A percentile compares a stretch with the other conserved stretches of the same genome.
Evolutionary conservation across 768 basidiomycete species (phyloP).

Genomic region (Amanita rimosa): DNA sequence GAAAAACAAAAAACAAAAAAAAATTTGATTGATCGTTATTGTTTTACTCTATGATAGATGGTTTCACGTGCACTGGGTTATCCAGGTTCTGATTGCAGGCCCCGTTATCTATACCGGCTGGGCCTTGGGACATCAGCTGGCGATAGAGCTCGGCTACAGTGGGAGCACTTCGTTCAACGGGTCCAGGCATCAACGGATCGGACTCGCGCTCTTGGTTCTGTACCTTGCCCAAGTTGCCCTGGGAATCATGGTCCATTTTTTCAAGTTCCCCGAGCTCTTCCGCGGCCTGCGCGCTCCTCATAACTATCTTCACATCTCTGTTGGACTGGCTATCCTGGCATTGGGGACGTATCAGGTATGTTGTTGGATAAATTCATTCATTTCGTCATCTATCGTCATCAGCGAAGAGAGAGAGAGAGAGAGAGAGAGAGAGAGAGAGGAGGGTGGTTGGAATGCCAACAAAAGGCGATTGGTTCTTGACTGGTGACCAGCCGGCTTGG

Average conservation of each 20-base stretch:
- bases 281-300: slow-evolving; percentile 33
- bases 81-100: slow-evolving; percentile 38
- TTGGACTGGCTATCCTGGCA: slow-evolving; percentile 44
- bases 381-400: too few species aligned
- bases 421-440: too few species aligned
- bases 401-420: too few species aligned
- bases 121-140: slow-evolving; percentile 28
- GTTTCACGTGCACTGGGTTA: slow-evolving; percentile 36
- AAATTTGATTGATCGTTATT: too few species aligned
- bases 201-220: slow-evolving; percentile 39
- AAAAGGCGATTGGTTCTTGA: too few species aligned
- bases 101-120: slow-evolving; percentile 45
- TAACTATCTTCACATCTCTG: slow-evolving; percentile 41
- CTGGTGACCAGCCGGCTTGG: too few species aligned
- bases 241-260: slow-evolving; percentile 39
- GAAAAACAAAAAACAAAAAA: too few species aligned
- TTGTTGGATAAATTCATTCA: too few species aligned
- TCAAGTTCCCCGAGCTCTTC: slow-evolving; percentile 31
- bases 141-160: slow-evolving; percentile 16
- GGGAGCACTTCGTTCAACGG: slow-evolving; percentile 25
- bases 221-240: slow-evolving; percentile 39
- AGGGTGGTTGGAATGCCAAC: too few species aligned
- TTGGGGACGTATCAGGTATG: slow-evolving; percentile 41
- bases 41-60: slow-evolving; percentile 20
- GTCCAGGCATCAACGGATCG: slow-evolving; percentile 35